Evolutionary conservation across 1,139 yeast genomes (phyloP).

Genomic region (Suhomyces atakaporum): DNA sequence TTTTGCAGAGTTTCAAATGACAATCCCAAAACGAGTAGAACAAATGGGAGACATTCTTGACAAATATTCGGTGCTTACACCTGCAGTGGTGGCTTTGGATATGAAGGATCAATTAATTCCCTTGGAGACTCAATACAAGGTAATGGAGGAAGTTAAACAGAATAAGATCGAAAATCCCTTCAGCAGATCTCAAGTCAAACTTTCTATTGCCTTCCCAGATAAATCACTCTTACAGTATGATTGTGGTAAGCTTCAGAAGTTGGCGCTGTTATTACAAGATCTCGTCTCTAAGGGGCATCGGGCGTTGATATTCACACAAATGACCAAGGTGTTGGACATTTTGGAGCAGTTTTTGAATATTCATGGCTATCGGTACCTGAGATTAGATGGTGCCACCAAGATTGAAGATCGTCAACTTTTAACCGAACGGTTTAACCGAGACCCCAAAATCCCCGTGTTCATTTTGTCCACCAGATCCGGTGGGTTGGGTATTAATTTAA

Average conservation of each 20-base stretch:
- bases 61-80: constrained; percentile 84
- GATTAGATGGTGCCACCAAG: constrained; percentile 96
- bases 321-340: constrained; percentile 95
- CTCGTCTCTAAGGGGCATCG: constrained; percentile 86
- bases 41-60: constrained; percentile 58
- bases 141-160: constrained; percentile 36
- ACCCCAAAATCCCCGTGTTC: constrained; percentile 83
- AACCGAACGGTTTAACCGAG: constrained; percentile 91
- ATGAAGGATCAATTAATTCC: constrained; percentile 62
- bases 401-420: constrained; percentile 94
- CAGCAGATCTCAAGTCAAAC: constrained; percentile 81
- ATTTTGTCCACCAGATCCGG: constrained; percentile 95
- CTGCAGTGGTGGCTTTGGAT: constrained; percentile 79
- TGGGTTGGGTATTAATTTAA: constrained; percentile 94
- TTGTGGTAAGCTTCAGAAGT: constrained; percentile 91
- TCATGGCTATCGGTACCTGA: constrained; percentile 91
- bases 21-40: constrained; percentile 46
- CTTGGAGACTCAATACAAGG: constrained; percentile 28
- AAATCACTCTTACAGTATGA: constrained; percentile 89
- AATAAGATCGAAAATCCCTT: constrained; percentile 60
- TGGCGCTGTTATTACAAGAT: constrained; percentile 74
- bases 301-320: constrained; percentile 94
- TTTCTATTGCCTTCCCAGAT: constrained; percentile 95
- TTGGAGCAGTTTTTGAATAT: constrained; percentile 91
- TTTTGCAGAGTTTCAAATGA: constrained; percentile 35